Evolutionary conservation across 2,329 filamentous ascomycete species (phyloP).

Genomic region (Pseudocercospora crystallina): DNA sequence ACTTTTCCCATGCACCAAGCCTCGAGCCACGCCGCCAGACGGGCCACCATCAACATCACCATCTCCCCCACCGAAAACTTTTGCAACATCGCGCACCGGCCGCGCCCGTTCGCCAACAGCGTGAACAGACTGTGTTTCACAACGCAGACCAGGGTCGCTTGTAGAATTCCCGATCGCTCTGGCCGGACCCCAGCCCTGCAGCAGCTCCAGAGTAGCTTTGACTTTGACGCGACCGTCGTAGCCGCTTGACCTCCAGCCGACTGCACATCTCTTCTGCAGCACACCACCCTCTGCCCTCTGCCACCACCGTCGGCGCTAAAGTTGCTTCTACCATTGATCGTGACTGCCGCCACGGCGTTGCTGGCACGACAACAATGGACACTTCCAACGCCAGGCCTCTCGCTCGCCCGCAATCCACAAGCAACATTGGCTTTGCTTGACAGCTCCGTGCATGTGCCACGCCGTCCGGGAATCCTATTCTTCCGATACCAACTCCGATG

Average conservation of each 20-base stretch:
- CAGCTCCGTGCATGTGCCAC: too few relatives aligned
- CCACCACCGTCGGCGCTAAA: too few relatives aligned
- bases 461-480: too few relatives aligned
- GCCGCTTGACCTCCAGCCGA: neutral
- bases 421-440: too few relatives aligned
- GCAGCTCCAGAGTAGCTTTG: too few relatives aligned
- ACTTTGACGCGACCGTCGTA: neutral
- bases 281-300: neutral
- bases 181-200: neutral
- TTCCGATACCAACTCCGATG: too few relatives aligned
- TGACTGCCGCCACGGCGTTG: neutral
- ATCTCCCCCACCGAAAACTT: too few relatives aligned
- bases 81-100: neutral
- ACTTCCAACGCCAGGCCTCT: neutral
- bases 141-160: neutral
- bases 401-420: neutral
- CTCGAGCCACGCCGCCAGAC: too few relatives aligned
- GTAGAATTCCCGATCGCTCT: neutral
- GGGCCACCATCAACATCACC: too few relatives aligned
- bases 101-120: neutral
- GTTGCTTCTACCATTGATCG: too few relatives aligned
- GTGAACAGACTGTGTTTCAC: neutral
- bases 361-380: neutral
- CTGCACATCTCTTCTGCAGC: conserved; percentile 1
- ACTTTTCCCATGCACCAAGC: too few relatives aligned